phyloP scores from a whole-genome alignment of 208 protist genomes.

The Leishmania mexicana region DNA sequence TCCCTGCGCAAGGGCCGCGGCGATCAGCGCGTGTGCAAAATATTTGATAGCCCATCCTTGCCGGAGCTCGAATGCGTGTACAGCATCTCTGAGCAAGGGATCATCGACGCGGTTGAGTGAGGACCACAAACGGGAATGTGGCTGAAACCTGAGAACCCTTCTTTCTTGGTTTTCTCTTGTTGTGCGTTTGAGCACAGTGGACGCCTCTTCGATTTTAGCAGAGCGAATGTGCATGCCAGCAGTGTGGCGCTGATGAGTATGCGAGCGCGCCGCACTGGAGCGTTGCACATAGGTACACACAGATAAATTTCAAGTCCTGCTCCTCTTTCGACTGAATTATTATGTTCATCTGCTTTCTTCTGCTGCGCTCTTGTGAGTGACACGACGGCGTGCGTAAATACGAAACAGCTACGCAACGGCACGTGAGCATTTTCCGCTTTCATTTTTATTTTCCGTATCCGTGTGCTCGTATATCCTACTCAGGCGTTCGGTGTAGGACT shows the following conservation, averaged over 20 bases:
- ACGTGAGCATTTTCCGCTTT: background rate
- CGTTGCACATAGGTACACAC: no score
- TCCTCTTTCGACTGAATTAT: background rate
- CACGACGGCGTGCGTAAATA: background rate
- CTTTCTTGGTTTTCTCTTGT: background rate
- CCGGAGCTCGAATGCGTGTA: constrained; percentile 97
- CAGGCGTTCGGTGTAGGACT: background rate
- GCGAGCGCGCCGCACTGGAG: background rate
- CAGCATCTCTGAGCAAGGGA: constrained; percentile 96
- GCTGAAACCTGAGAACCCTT: background rate
- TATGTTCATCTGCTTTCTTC: constrained; percentile 23
- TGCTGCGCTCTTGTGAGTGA: constrained; percentile 8
- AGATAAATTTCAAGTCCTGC: background rate
- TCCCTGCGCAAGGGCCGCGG: constrained; percentile 96
- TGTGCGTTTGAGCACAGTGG: background rate
- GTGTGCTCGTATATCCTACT: no score
- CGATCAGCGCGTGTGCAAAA: constrained; percentile 97
- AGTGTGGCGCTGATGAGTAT: background rate
- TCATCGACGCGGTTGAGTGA: constrained; percentile 94
- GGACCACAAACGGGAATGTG: background rate
- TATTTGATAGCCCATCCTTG: constrained; percentile 98
- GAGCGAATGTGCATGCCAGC: background rate
- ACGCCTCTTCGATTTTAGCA: background rate
- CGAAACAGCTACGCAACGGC: background rate
- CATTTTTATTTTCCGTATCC: background rate